These are phyloP conservation scores for Naumovozyma dairenensis DNA, from an alignment of 805 yeast species.

Conservation along the genomic window DNA sequence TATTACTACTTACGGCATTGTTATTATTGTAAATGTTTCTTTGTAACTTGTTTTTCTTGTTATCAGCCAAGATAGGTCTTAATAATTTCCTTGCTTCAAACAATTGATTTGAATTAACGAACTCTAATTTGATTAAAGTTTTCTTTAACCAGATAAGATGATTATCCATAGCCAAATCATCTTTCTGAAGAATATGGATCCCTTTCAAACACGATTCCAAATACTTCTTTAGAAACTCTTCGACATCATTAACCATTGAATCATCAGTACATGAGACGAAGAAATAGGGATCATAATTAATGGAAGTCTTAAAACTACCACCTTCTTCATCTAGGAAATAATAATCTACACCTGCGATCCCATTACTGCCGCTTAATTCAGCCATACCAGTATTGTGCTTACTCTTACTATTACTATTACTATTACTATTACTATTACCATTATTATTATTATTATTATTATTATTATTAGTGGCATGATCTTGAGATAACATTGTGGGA, in stretches of 20 bases:
- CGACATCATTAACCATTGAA: constrained; percentile 51
- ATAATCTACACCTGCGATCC: constrained; percentile 83
- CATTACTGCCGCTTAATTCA: no score
- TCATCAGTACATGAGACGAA: constrained; percentile 48
- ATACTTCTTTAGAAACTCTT: constrained; percentile 64
- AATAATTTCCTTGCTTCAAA: constrained; percentile 62
- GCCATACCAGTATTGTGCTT: not conserved
- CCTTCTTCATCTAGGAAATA: constrained; percentile 95
- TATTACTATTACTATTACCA: constrained; percentile 6
- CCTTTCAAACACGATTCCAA: constrained; percentile 57
- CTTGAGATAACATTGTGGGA: constrained; percentile 59
- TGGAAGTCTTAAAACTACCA: constrained; percentile 81
- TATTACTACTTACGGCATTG: constrained; percentile 6
- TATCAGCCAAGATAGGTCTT: constrained; percentile 60
- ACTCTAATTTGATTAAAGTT: constrained; percentile 54
- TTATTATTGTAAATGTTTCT: constrained; percentile 46
- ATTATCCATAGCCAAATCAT: constrained; percentile 74
- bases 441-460: constrained; percentile 7
- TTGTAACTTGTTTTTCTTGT: constrained; percentile 50
- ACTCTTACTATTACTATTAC: not conserved
- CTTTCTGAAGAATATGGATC: constrained; percentile 50
- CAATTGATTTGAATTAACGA: constrained; percentile 67
- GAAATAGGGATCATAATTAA: constrained; percentile 82
- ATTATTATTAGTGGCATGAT: constrained; percentile 16
- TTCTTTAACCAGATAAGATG: constrained; percentile 73